phyloP scores from a whole-genome alignment of 331 rosid genomes.

The Rosa hybrid region DNA sequence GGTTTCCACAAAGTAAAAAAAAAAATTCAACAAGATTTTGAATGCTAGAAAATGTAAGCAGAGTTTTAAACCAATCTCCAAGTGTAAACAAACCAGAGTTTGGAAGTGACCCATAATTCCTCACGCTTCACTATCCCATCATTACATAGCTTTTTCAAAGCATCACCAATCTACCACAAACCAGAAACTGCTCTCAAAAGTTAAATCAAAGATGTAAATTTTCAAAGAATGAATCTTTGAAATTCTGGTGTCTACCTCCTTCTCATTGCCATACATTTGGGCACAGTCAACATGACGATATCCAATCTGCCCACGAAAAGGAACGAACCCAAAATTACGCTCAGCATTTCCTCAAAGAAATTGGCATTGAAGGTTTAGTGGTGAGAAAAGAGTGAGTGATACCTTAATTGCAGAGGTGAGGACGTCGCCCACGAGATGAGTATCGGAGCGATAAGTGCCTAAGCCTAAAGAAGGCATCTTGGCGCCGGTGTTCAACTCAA shows the following conservation, averaged over 20 bases:
- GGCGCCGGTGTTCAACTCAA: conserved; percentile 62
- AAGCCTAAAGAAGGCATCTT: conserved; percentile 65
- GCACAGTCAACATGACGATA: conserved; percentile 76
- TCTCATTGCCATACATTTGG: conserved; percentile 53
- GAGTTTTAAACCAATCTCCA: background rate
- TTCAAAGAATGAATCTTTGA: background rate
- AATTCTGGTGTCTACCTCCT: conserved; percentile 40
- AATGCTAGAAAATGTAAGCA: too few relatives aligned
- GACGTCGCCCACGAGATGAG: conserved; percentile 34
- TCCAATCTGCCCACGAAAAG: conserved; percentile 48
- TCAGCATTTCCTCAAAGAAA: background rate
- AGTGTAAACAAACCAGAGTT: conserved; percentile 57
- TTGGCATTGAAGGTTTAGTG: background rate
- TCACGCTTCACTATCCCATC: conserved; percentile 61
- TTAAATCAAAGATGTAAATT: background rate
- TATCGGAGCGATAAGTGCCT: conserved; percentile 56
- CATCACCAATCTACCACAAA: conserved; percentile 52
- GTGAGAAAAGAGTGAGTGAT: background rate
- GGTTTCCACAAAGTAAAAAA: background rate
- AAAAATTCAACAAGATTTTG: too few relatives aligned
- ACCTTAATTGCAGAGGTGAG: conserved; percentile 49
- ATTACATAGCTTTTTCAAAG: conserved; percentile 51
- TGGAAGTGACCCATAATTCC: conserved; percentile 69
- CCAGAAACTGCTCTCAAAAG: conserved; percentile 9
- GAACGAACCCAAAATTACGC: background rate